Evolutionary conservation across 2,329 filamentous ascomycete species (phyloP).

Genomic region (Bipolaris sorokiniana): DNA sequence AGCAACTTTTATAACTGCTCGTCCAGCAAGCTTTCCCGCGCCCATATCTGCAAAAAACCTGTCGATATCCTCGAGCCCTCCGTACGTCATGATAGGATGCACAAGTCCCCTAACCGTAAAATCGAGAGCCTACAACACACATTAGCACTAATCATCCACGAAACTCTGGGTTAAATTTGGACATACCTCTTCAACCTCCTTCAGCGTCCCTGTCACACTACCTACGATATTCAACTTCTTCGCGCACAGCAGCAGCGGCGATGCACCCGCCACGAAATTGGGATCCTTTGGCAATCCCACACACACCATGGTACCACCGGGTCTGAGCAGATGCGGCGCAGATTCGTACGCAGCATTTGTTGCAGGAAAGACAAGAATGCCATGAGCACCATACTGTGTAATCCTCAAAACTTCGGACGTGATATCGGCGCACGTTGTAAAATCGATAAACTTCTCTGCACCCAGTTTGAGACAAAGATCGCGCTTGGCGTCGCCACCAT

Average conservation of each 20-base stretch:
- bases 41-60: slow-evolving; percentile 50
- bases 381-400: slow-evolving; percentile 72
- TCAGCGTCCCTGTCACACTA: slow-evolving; percentile 52
- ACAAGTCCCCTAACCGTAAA: slow-evolving; percentile 54
- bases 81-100: slow-evolving; percentile 49
- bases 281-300: slow-evolving; percentile 37
- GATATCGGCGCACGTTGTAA: slow-evolving; percentile 68
- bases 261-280: slow-evolving; percentile 28
- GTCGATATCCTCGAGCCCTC: slow-evolving; percentile 49
- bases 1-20: slow-evolving; percentile 52
- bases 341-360: slow-evolving; percentile 46
- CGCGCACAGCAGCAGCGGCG: slow-evolving; percentile 49
- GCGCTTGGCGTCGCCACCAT: slow-evolving; percentile 57
- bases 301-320: slow-evolving; percentile 38
- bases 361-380: slow-evolving; percentile 77
- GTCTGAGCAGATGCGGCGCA: slow-evolving; percentile 35
- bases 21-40: slow-evolving; percentile 49
- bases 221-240: slow-evolving; percentile 53
- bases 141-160: background rate
- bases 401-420: slow-evolving; percentile 53
- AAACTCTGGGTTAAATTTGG: background rate
- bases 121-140: slow-evolving; percentile 45
- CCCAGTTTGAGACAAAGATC: slow-evolving; percentile 57
- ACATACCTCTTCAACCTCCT: slow-evolving; percentile 50
- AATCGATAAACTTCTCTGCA: slow-evolving; percentile 64